phyloP scores from a whole-genome alignment of 2,329 filamentous ascomycete species.

The Rutstroemia sp. region DNA sequence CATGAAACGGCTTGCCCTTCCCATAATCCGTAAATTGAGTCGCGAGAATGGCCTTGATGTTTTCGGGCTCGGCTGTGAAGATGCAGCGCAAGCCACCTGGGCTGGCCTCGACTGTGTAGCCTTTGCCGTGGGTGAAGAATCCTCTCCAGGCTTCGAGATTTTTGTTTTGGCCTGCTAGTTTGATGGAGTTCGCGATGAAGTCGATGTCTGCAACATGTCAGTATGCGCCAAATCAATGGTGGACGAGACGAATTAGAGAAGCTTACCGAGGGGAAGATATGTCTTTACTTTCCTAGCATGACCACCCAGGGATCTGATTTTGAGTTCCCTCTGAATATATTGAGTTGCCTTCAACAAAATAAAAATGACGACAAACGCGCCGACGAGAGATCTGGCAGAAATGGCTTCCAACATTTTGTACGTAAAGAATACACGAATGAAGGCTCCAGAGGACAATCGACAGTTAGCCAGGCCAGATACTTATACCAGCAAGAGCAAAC shows the following conservation, averaged over 20 bases:
- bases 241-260: not conserved
- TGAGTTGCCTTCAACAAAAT: conserved; percentile 26
- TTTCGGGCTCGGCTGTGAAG: conserved; percentile 77
- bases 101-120: conserved; percentile 52
- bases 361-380: conserved; percentile 13
- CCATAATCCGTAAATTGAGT: conserved; percentile 82
- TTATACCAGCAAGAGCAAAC: no score
- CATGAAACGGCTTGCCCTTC: conserved; percentile 69
- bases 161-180: conserved; percentile 33
- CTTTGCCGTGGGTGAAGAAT: conserved; percentile 27
- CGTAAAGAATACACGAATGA: not conserved
- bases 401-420: conserved; percentile 26
- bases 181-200: conserved; percentile 38
- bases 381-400: conserved; percentile 36
- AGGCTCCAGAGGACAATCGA: not conserved
- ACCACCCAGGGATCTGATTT: conserved; percentile 40
- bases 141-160: conserved; percentile 59
- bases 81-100: conserved; percentile 33
- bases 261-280: conserved; percentile 41
- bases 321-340: conserved; percentile 36
- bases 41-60: conserved; percentile 85
- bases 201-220: conserved; percentile 49
- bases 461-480: no score
- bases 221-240: not conserved
- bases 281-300: conserved; percentile 33